Conservation (phyloP, 2,329 filamentous ascomycete genomes). For the Zymoseptoria pseudotritici region DNA sequence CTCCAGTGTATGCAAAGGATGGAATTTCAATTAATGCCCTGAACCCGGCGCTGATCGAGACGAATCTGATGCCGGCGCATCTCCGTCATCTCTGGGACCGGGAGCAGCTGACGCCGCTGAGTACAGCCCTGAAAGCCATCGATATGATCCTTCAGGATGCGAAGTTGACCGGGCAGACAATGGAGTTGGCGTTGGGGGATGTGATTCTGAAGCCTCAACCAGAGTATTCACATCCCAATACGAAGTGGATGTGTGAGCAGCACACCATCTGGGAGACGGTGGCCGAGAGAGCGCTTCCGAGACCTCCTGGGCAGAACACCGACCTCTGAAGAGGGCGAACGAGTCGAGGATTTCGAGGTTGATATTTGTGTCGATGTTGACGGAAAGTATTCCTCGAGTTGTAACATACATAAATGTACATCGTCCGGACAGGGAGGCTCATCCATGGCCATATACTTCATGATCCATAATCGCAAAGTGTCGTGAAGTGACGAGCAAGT, state of each 20-base stretch:
- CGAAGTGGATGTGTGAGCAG: conserved; percentile 31
- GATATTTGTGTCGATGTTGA: neutral
- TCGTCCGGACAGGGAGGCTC: neutral
- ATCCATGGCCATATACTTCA: neutral
- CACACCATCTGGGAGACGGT: conserved; percentile 30
- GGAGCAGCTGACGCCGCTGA: conserved; percentile 31
- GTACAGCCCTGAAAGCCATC: conserved; percentile 29
- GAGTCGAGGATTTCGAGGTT: conserved; percentile 33
- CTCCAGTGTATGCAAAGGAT: conserved; percentile 24
- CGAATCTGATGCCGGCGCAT: conserved; percentile 26
- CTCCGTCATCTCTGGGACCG: conserved; percentile 25
- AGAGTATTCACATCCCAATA: conserved; percentile 35
- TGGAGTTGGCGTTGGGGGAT: conserved; percentile 36
- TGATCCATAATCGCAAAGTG: neutral
- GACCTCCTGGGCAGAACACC: conserved; percentile 11
- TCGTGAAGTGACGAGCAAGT: neutral
- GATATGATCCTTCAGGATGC: conserved; percentile 29
- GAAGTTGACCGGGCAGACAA: conserved; percentile 30
- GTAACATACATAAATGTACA: neutral
- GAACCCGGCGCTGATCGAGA: conserved; percentile 30
- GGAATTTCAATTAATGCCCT: conserved; percentile 33
- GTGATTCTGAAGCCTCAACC: conserved; percentile 35
- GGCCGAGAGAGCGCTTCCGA: conserved; percentile 12
- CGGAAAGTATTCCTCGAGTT: neutral
- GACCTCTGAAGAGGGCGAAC: conserved; percentile 2